phyloP scores from a whole-genome alignment of 331 rosid species.

The Quercus lobata region DNA sequence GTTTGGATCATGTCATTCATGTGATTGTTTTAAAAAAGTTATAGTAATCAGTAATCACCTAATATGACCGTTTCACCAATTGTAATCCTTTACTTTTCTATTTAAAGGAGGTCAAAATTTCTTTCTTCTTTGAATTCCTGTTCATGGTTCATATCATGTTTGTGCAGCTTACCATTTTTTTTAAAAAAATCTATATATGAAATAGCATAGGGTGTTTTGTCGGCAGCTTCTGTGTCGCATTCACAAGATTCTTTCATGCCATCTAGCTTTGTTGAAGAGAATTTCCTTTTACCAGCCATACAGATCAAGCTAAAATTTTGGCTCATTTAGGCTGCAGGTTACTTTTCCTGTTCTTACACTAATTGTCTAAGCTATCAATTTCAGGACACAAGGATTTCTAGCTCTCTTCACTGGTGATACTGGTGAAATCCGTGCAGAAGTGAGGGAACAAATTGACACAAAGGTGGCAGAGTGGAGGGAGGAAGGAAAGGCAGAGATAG shows the following conservation, averaged over 20 bases:
- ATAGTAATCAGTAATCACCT: too few relatives aligned
- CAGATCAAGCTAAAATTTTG: neutral
- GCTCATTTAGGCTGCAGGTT: neutral
- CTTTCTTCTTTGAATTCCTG: neutral
- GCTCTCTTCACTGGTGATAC: slow-evolving; percentile 99
- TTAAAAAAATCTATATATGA: neutral
- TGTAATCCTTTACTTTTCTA: too few relatives aligned
- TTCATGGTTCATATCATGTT: neutral
- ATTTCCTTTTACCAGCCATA: neutral
- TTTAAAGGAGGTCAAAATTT: neutral
- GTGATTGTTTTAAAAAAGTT: too few relatives aligned
- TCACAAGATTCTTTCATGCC: neutral
- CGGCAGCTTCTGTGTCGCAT: neutral
- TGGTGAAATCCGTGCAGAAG: slow-evolving; percentile 98
- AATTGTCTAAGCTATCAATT: slow-evolving; percentile 17
- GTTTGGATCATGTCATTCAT: neutral
- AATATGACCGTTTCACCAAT: too few relatives aligned
- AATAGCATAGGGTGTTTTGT: neutral
- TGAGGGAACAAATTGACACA: slow-evolving; percentile 96
- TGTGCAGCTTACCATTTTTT: neutral
- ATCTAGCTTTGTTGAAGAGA: neutral
- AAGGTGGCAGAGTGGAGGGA: slow-evolving; percentile 99
- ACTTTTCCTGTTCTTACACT: neutral
- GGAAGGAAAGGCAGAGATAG: slow-evolving; percentile 99
- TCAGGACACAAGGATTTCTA: slow-evolving; percentile 95